Percentiles rank a stretch among this genome's conserved stretches.
phyloP scores from a whole-genome alignment of 1,284 basidiomycete genomes.

The Naganishia albida region DNA sequence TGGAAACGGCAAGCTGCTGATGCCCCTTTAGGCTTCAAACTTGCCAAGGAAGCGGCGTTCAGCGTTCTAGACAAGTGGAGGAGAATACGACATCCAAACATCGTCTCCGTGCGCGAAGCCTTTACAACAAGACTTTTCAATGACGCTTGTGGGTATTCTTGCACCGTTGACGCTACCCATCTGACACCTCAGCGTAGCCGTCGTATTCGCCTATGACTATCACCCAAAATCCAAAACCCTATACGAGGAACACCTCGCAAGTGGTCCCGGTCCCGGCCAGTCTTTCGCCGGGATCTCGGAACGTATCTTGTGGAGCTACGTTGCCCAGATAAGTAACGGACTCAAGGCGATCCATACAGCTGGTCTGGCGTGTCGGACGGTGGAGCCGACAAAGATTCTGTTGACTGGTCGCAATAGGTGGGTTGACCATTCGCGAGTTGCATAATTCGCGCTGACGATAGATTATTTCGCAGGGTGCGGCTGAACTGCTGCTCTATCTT shows the following conservation, averaged over 20 bases:
- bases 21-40: slow-evolving; percentile 68
- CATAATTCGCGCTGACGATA: neutral
- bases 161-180: neutral
- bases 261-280: slow-evolving; percentile 35
- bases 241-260: slow-evolving; percentile 63
- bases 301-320: slow-evolving; percentile 88
- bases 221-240: slow-evolving; percentile 83
- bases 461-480: slow-evolving; percentile 61
- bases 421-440: slow-evolving; percentile 31
- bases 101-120: slow-evolving; percentile 84
- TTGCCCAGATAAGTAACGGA: slow-evolving; percentile 84
- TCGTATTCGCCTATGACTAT: slow-evolving; percentile 91
- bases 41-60: slow-evolving; percentile 80
- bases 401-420: slow-evolving; percentile 86
- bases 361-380: slow-evolving; percentile 76
- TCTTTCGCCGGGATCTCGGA: slow-evolving; percentile 62
- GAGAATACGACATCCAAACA: slow-evolving; percentile 79
- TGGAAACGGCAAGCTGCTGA: slow-evolving; percentile 4
- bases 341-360: slow-evolving; percentile 82
- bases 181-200: slow-evolving; percentile 59
- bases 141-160: slow-evolving; percentile 72
- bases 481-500: slow-evolving; percentile 79
- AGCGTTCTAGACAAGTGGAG: slow-evolving; percentile 84
- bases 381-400: slow-evolving; percentile 86
- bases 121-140: slow-evolving; percentile 94